Conservation (phyloP, 1,284 basidiomycete species). For the Somion occarium region DNA sequence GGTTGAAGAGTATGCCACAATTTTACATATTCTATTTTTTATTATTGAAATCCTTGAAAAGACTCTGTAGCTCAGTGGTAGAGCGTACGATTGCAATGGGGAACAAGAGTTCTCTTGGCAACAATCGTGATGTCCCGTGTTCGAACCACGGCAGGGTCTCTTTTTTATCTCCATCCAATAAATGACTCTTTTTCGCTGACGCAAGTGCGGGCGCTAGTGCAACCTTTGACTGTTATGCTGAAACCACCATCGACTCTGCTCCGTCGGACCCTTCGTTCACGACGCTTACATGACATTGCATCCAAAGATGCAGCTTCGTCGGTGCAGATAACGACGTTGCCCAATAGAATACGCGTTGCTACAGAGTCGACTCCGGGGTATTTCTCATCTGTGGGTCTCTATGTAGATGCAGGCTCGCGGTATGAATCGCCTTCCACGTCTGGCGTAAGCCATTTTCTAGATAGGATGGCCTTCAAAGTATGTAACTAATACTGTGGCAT, state of each 20-base stretch:
- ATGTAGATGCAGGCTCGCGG: conserved; percentile 91
- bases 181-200: neutral
- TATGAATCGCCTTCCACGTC: conserved; percentile 78
- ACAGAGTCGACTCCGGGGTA: conserved; percentile 91
- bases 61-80: conserved; percentile 32
- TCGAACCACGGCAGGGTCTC: conserved; percentile 28
- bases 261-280: conserved; percentile 12
- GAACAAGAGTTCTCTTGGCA: no score
- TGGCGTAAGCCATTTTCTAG: conserved; percentile 89
- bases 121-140: conserved; percentile 26
- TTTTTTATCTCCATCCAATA: conserved; percentile 9
- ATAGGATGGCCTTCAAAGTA: conserved; percentile 97
- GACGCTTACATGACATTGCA: conserved; percentile 8
- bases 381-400: conserved; percentile 92
- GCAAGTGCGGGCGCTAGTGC: neutral
- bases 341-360: conserved; percentile 90
- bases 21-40: no score
- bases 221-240: conserved; percentile 15
- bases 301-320: conserved; percentile 5
- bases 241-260: conserved; percentile 17
- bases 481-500: conserved; percentile 16
- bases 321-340: conserved; percentile 75
- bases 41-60: no score
- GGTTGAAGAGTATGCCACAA: no score
- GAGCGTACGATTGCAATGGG: conserved; percentile 29